Evolutionary conservation across 495 filamentous ascomycete species (phyloP).

Genomic region (Penicillium paradoxum): DNA sequence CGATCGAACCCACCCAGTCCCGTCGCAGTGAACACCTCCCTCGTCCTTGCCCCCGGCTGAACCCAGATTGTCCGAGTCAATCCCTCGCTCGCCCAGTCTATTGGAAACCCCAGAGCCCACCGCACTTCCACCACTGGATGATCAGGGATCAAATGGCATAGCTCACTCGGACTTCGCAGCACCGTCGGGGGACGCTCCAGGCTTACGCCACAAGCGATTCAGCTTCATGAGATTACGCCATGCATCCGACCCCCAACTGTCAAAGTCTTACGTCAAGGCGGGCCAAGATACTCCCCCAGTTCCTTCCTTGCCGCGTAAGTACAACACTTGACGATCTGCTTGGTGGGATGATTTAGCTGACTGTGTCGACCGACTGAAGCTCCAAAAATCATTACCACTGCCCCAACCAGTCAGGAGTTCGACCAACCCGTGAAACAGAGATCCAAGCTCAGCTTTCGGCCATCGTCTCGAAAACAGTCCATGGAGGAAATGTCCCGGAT

Average conservation of each 20-base stretch:
- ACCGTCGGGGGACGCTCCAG: conserved; percentile 22
- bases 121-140: conserved; percentile 12
- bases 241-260: conserved; percentile 89
- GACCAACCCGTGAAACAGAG: conserved; percentile 51
- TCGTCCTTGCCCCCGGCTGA: conserved; percentile 32
- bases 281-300: conserved; percentile 60
- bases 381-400: conserved; percentile 89
- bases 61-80: conserved; percentile 39
- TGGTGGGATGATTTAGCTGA: neutral
- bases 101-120: conserved; percentile 11
- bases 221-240: conserved; percentile 87
- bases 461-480: conserved; percentile 30
- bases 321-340: conserved; percentile 3
- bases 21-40: conserved; percentile 44
- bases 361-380: conserved; percentile 42
- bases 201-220: conserved; percentile 58
- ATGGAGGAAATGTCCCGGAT: conserved; percentile 30
- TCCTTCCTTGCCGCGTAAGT: conserved; percentile 70
- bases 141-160: conserved; percentile 12
- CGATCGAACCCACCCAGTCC: conserved; percentile 28
- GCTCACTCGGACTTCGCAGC: conserved; percentile 13
- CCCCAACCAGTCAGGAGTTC: conserved; percentile 66
- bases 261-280: conserved; percentile 71
- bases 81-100: conserved; percentile 25
- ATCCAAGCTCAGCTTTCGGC: conserved; percentile 29